Percentiles rank a stretch among this genome's conserved stretches.
Evolutionary conservation across 257 asterid species (phyloP).

Genomic region (Solanum dulcamara): DNA sequence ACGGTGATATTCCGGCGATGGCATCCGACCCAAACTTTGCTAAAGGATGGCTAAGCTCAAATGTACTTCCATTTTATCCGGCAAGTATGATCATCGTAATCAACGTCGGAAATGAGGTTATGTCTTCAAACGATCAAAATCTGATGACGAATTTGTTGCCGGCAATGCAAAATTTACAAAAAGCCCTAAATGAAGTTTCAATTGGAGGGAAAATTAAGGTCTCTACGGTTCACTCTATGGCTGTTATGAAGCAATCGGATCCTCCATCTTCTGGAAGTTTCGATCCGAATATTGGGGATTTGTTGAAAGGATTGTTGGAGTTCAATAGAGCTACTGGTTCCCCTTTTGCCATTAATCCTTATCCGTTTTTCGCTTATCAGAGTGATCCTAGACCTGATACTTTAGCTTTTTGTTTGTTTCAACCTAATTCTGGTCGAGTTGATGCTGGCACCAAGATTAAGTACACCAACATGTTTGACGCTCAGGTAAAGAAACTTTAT

Average conservation of each 20-base stretch:
- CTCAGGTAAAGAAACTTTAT: constrained; percentile 34
- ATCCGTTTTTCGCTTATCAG: constrained; percentile 66
- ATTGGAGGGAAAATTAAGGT: constrained; percentile 51
- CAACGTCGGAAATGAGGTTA: constrained; percentile 60
- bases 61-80: constrained; percentile 50
- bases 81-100: constrained; percentile 37
- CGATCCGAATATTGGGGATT: constrained; percentile 34
- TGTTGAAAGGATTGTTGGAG: constrained; percentile 45
- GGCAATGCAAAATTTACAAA: constrained; percentile 54
- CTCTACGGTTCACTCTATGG: constrained; percentile 66
- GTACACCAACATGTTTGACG: constrained; percentile 74
- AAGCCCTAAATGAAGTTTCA: constrained; percentile 28
- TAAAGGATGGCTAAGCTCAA: constrained; percentile 32
- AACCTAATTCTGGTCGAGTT: constrained; percentile 55
- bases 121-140: constrained; percentile 43
- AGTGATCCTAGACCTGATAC: constrained; percentile 61
- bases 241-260: constrained; percentile 40
- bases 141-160: constrained; percentile 48
- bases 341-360: constrained; percentile 58
- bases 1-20: constrained; percentile 50
- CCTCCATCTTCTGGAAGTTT: constrained; percentile 64
- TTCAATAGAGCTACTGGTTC: constrained; percentile 49
- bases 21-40: constrained; percentile 47
- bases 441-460: constrained; percentile 44
- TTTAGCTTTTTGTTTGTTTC: constrained; percentile 61